Base-by-base conservation (phyloP, 1,139 yeast species). In the Pichia norvegensis region DNA sequence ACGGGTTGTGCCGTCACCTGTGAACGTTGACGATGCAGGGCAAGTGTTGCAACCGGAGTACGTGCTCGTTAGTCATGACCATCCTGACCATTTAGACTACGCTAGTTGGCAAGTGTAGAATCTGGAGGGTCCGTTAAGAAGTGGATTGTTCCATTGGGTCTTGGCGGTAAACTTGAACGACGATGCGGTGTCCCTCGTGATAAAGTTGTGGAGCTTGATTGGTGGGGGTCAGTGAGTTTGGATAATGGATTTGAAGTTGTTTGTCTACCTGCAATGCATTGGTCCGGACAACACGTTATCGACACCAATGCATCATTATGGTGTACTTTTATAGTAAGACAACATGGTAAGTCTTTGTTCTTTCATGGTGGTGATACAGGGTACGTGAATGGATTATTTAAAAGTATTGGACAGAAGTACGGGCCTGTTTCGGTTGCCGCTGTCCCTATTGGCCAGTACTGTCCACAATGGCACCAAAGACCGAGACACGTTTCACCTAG, bases 291-390 rank as follows among this genome's bases (percentile, higher is more conserved):
- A 38, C 75, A 76, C 41, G 65, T 90, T 27, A 60, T 81, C 25
- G 97, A 90, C 61, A 76, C 95, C 1, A 90, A 90, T 63, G 68
- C 70, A 31, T 78, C 95, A 0, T 66, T 90, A 42, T 90, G 97
- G 97, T 85, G 95, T 55, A 86, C 96, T 0, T 90, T 81, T 58
- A 61, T 90, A 51, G 62, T 90, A 11, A 68, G 78, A 44, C 74
- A 78, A 47, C 75, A 85, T 54, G 82, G 80, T 0, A 70, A 76
- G 55, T 85, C 95, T 0, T 61, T 87, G 1, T 67, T 88, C 40
- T 90, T 81, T 68, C 97, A 90, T 63, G 95, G 94, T 4, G 97
- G 97, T 10, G 97, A 90, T 59, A 87, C 97, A 0, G 97, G 97
- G 1, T 90, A 86, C 62, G 81, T 83, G 40, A 61, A 73, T 38